Base-by-base conservation (phyloP, 495 filamentous ascomycete species). In the Trichoderma asperelloides region DNA sequence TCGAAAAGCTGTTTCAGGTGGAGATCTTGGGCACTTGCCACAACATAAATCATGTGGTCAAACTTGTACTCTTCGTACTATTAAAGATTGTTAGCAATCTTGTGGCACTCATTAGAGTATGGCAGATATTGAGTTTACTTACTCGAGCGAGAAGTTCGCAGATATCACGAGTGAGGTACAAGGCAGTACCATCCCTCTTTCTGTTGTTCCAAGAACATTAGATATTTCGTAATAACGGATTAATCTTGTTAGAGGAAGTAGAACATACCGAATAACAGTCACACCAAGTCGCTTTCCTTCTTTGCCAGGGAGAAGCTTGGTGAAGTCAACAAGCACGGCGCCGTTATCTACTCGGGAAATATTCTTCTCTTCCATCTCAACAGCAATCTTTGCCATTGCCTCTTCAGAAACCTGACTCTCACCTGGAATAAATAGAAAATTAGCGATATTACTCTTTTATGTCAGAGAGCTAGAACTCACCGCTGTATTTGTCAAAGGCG, bases 331-430 rank as follows among this genome's bases (percentile, higher is more conserved):
- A 69, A 97, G 90, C 64, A 91, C 81, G 49, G 95, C 95, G 47
- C 95, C 95, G 40, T 97, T 86, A 40, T 92, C 93, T 72, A 90
- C 85, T 75, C 93, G 88, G 0, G 88, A 87, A 37, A 97, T 84
- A 15, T 86, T 85, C 69, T 85, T 86, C 66, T 91, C 86, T 73
- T 85, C 81, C 84, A 97, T 86, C 69, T 81, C 75, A 64, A 79
- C 74, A 37, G 86, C 89, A 18, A 85, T 81, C 65, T 79, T 79
- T 49, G 88, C 85, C 91, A 98, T 96, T 69, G 86, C 87, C 73
- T 91, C 90, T 70, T 89, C 85, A 66, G 86, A 85, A 64, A 98
- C 90, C 73, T 96, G 91, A n/a, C 90, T 94, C 78, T 98, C 95
- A 41, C 94, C 94, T 41, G 89, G 90, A 3, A 63, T 18, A 18